Base-by-base conservation (phyloP, 2,329 filamentous ascomycete genomes). In the Xylaria sp. region DNA sequence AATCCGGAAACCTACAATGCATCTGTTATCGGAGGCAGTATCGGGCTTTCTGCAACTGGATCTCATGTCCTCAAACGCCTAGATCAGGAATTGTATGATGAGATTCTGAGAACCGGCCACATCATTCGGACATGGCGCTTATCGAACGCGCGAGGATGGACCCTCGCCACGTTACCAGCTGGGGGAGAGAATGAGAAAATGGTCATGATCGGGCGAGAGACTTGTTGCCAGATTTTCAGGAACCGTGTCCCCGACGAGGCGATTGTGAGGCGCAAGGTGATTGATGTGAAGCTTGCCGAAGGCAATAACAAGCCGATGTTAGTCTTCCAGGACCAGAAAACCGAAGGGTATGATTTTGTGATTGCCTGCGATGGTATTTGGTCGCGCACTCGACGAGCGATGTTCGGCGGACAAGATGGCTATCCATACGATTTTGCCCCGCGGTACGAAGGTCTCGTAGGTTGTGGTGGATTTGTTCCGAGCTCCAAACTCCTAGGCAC, bases 341-440 rank as follows among this genome's bases (percentile, higher is more conserved):
- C 13, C 4, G 64, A 71, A 13, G 63, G 65, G 23, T 56, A 62
- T n/a, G 69, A 67, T 60, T 31, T 71, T 41, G 66, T 69, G 46
- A 69, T 71, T 67, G 66, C 34, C 15, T 71, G 69, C 37, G 66
- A 71, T 31, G 69, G 67, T 18, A 64, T 71, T 25, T 71, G 69
- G 69, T 71, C 69, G 8, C 56, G 66, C 12, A 28, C 52, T 37
- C 56, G 69, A 54, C 66, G 57, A 66, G 66, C 63, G 0, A 69
- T 69, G 34, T 71, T 71, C 31, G 63, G 61, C 34, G 63, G 50
- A 7, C 69, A 66, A 39, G 63, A 58, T 37, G 54, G 28, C 10
- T 55, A 71, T 28, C 62, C 66, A 50, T 71, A 71, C 41, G 66
- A 69, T 18, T 71, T 62, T 46, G 64, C 69, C n/a, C 69, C 64